A percentile compares a stretch with the other conserved stretches of the same genome.
Evolutionary conservation across 371 early-diverging fungal species (phyloP).

Genomic region (Phascolomyces articulosus): DNA sequence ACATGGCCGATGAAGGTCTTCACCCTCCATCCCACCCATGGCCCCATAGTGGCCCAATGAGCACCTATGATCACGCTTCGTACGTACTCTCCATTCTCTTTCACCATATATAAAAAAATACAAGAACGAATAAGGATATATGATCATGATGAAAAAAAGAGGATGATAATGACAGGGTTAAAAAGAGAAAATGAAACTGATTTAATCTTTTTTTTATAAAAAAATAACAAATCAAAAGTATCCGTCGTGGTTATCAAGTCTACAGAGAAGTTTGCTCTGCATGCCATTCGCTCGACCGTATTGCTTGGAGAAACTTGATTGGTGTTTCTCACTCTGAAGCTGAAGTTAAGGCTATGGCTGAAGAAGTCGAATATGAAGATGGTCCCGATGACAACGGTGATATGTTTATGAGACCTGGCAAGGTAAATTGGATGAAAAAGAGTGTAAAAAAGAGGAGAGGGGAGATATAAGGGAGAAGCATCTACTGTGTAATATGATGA

Average conservation of each 20-base stretch:
- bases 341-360: constrained; percentile 94
- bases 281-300: constrained; percentile 94
- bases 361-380: constrained; percentile 90
- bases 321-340: constrained; percentile 91
- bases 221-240: constrained; percentile 44
- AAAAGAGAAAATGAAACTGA: constrained; percentile 2
- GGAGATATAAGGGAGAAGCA: background rate
- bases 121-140: background rate
- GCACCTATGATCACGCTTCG: constrained; percentile 94
- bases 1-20: constrained; percentile 89
- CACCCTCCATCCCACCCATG: constrained; percentile 91
- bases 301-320: constrained; percentile 94
- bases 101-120: too few species aligned
- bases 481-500: background rate
- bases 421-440: constrained; percentile 48
- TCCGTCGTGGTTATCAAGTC: constrained; percentile 98
- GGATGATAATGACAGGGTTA: background rate
- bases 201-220: background rate
- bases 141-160: background rate
- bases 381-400: constrained; percentile 96
- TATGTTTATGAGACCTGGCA: constrained; percentile 95
- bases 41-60: constrained; percentile 80
- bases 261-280: constrained; percentile 98
- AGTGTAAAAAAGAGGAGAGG: background rate
- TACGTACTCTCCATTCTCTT: too few species aligned